Base-by-base conservation (phyloP, 768 basidiomycete species). In the Kondoa subrosea region DNA sequence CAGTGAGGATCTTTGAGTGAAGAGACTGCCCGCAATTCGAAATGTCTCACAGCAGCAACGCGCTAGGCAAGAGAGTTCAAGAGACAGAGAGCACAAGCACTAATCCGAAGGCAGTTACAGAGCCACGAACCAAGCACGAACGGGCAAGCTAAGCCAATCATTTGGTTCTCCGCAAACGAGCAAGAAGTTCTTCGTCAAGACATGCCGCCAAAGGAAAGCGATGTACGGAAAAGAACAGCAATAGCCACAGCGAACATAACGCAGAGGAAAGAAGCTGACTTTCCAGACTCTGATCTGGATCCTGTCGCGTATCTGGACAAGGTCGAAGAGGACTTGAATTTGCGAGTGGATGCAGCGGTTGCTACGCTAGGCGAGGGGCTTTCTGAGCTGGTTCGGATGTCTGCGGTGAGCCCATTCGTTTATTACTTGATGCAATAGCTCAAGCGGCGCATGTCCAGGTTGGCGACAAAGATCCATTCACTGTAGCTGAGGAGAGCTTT, bases 401-500 rank as follows among this genome's bases (percentile, higher is more conserved):
- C 61, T 27, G 27, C 61, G 3, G 61, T 63, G 15, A 21, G 61
- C 12, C 61, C 15, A 15, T 56, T 56, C 56, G 56, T 25, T 59
- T 31, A 25, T 27, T 59, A 31, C 25, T 27, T 27, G 14, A 14
- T 31, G 58, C 12, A 59, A 15, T 15, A 8, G 58, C 12, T 59
- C 33, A 15, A 3, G 61, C 8, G 33, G 15, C 12, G 26, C 17
- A 3, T 33, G n/a, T 32, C 12, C 16, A 63, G 61, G 61, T 33
- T 32, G 33, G 33, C 12, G 61, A 32, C 29, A 27, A 32, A 12
- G 61, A 63, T 63, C 29, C 61, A 32, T 63, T 30, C 29, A 29
- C 61, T 12, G 61, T 33, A 17, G 33, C 61, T 21, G 61, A 63
- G 30, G 61, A 63, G n/a, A 32, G 29, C 15, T 63, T 63, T 32